Percentiles rank a stretch among this genome's conserved stretches.
These are phyloP conservation scores for Sanghuangporus sanghuang DNA, from an alignment of 1,284 basidiomycete species.

Conservation along the genomic window DNA sequence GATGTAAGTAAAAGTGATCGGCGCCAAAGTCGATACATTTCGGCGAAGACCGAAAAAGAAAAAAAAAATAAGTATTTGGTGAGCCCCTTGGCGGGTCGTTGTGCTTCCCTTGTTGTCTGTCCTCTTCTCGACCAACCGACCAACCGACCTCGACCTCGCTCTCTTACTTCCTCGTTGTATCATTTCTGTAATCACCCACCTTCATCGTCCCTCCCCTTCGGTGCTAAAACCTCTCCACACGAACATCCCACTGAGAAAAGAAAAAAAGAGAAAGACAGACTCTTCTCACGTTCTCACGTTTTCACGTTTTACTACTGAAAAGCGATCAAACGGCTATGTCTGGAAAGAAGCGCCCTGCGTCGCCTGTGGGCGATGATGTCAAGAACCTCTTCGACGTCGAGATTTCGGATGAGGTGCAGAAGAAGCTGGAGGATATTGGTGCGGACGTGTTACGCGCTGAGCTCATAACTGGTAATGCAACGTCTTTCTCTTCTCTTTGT, in stretches of 20 bases:
- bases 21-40: not conserved
- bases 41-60: not conserved
- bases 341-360: constrained; percentile 64
- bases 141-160: not conserved
- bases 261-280: no score
- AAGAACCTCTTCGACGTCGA: constrained; percentile 65
- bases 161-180: not conserved
- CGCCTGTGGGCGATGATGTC: constrained; percentile 63
- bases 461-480: constrained; percentile 58
- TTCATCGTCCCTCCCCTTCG: not conserved
- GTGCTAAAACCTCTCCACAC: not conserved
- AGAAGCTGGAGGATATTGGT: constrained; percentile 56
- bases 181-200: not conserved
- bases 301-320: not conserved
- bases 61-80: not conserved
- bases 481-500: not conserved
- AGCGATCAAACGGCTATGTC: not conserved
- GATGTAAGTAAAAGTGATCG: not conserved
- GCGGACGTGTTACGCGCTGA: constrained; percentile 65
- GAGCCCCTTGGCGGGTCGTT: not conserved
- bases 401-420: constrained; percentile 62
- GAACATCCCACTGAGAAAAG: no score
- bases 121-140: not conserved
- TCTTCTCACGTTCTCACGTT: not conserved
- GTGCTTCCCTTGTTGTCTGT: not conserved